A percentile compares a stretch with the other conserved stretches of the same genome.
Conservation (phyloP, 805 yeast species). For the Hanseniaspora hatyaiensis region DNA sequence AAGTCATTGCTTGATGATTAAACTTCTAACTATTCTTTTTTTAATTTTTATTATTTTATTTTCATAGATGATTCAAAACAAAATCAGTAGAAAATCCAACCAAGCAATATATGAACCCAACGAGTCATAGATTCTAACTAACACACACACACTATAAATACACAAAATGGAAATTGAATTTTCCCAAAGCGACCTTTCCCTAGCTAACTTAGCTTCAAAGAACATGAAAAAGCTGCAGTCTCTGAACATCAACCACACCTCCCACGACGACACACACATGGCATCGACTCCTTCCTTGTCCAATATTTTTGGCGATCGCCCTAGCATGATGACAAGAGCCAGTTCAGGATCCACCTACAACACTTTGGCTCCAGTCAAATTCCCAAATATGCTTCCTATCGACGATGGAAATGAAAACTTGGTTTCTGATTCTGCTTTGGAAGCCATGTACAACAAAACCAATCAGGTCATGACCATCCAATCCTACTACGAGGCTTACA, state of each 20-base stretch:
- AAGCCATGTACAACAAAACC: slow-evolving; percentile 13
- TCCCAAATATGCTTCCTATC: slow-evolving; percentile 27
- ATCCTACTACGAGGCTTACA: slow-evolving; percentile 41
- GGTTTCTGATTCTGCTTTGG: slow-evolving; percentile 14
- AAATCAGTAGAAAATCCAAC: no score
- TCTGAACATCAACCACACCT: neutral
- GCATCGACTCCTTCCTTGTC: neutral
- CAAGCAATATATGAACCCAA: no score
- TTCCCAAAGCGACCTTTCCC: slow-evolving; percentile 11
- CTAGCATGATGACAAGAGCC: slow-evolving; percentile 5
- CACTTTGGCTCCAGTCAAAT: slow-evolving; percentile 62
- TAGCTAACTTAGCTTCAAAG: slow-evolving; percentile 13
- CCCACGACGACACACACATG: neutral
- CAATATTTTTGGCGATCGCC: neutral
- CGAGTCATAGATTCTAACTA: neutral
- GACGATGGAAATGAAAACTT: slow-evolving; percentile 16
- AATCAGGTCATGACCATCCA: slow-evolving; percentile 10
- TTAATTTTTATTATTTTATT: no score
- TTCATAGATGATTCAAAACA: no score
- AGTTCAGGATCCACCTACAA: slow-evolving; percentile 15
- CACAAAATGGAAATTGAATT: slow-evolving; percentile 7
- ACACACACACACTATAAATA: neutral
- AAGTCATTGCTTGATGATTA: no score
- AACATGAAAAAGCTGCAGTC: slow-evolving; percentile 15
- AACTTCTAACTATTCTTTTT: no score